phyloP scores from a whole-genome alignment of 805 yeast genomes.

The Sugiyamaella valdiviana region DNA sequence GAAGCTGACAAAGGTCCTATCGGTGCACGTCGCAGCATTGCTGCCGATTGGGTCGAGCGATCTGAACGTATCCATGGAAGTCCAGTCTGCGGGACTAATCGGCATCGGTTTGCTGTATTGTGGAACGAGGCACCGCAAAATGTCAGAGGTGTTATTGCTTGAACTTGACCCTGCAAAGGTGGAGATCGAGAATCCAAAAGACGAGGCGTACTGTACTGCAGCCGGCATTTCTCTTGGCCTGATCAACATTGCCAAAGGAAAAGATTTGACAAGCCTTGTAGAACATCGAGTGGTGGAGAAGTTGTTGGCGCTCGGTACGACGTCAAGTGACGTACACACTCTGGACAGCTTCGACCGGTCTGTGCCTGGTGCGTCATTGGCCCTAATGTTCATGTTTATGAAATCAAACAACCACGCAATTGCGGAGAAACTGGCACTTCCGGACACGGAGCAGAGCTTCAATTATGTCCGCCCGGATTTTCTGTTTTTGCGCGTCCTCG shows the following conservation, averaged over 20 bases:
- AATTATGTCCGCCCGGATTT: slow-evolving; percentile 77
- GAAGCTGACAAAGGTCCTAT: slow-evolving; percentile 80
- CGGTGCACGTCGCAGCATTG: slow-evolving; percentile 88
- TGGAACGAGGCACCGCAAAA: slow-evolving; percentile 72
- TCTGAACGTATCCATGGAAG: slow-evolving; percentile 71
- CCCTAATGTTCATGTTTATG: slow-evolving; percentile 67
- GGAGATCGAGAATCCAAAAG: slow-evolving; percentile 40
- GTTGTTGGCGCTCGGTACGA: slow-evolving; percentile 47
- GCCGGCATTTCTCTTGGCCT: slow-evolving; percentile 87
- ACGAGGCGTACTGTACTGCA: slow-evolving; percentile 77
- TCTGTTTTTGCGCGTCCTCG: slow-evolving; percentile 57
- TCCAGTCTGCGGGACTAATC: slow-evolving; percentile 85
- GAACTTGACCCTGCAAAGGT: slow-evolving; percentile 40
- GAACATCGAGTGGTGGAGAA: slow-evolving; percentile 61
- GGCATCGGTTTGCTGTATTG: slow-evolving; percentile 84
- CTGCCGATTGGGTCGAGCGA: slow-evolving; percentile 89
- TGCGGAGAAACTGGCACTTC: slow-evolving; percentile 57
- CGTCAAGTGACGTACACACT: slow-evolving; percentile 56
- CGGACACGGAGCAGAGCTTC: slow-evolving; percentile 50
- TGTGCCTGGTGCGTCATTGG: slow-evolving; percentile 66
- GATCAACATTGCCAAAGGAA: slow-evolving; percentile 73
- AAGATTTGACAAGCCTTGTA: slow-evolving; percentile 45
- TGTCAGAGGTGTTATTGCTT: slow-evolving; percentile 70
- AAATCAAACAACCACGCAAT: slow-evolving; percentile 54
- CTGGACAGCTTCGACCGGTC: slow-evolving; percentile 54